Evolutionary conservation across 495 filamentous ascomycete species (phyloP).

Genomic region (Copromyces sp.): DNA sequence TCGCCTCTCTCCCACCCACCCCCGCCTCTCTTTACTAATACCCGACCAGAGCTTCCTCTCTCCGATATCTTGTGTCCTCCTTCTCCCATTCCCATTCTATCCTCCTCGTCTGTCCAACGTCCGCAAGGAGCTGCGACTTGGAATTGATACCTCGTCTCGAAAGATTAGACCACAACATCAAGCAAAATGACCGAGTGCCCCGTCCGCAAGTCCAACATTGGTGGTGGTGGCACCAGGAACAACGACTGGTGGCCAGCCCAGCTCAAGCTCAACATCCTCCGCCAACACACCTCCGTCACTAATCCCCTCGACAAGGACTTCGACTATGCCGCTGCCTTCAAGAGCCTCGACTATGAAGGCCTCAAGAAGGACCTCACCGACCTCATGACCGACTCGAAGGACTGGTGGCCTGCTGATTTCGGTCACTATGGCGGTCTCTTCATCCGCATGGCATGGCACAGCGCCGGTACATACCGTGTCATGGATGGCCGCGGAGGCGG

Average conservation of each 20-base stretch:
- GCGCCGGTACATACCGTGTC: conserved; percentile 62
- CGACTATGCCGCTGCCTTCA: conserved; percentile 59
- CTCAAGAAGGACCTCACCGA: conserved; percentile 58
- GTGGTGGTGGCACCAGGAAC: conserved; percentile 52
- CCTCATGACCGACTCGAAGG: conserved; percentile 66
- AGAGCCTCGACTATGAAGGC: conserved; percentile 56
- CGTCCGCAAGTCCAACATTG: conserved; percentile 42
- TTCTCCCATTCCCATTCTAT: neutral
- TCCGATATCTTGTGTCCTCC: neutral
- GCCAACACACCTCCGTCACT: conserved; percentile 52
- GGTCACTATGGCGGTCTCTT: conserved; percentile 70
- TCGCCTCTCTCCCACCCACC: neutral
- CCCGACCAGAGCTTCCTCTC: neutral
- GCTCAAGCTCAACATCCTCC: conserved; percentile 58
- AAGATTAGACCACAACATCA: neutral
- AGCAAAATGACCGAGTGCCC: conserved; percentile 37
- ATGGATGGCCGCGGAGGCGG: conserved; percentile 62
- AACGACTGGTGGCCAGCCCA: conserved; percentile 60
- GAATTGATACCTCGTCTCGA: neutral
- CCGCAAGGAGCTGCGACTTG: neutral
- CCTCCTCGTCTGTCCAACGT: neutral
- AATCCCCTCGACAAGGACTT: conserved; percentile 52
- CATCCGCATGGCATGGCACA: conserved; percentile 71
- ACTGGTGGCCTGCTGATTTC: conserved; percentile 69
- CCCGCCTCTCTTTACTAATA: neutral